These are phyloP conservation scores for Pelargonium fulgidum DNA, from an alignment of 441 rosid genomes.

Conservation along the genomic window DNA sequence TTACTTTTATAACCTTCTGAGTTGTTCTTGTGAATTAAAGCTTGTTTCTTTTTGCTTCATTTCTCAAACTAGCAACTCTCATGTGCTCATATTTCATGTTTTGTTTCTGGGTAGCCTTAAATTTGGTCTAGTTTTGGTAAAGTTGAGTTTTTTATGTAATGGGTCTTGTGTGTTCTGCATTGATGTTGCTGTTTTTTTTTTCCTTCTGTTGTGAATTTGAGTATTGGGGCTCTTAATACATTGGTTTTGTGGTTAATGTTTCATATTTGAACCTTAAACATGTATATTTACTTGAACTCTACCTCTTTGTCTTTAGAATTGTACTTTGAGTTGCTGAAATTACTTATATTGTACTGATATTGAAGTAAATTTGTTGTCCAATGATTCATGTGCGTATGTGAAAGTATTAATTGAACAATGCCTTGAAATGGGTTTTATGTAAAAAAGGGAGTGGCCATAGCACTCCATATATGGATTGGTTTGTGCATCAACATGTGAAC, in stretches of 20 bases:
- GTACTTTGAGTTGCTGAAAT: neutral
- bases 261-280: neutral
- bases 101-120: constrained; percentile 10
- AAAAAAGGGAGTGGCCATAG: neutral
- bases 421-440: neutral
- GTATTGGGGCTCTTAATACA: neutral
- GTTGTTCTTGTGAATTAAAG: neutral
- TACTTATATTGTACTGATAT: neutral
- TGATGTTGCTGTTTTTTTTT: neutral
- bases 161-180: constrained; percentile 2
- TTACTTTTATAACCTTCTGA: neutral
- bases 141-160: neutral
- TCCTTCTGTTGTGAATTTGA: neutral
- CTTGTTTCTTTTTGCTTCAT: neutral
- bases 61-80: neutral
- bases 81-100: neutral
- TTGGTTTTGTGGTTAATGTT: neutral
- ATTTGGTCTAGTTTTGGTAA: neutral
- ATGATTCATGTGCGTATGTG: neutral
- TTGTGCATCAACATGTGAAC: neutral
- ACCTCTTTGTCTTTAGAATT: too few species aligned
- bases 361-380: neutral
- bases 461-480: neutral
- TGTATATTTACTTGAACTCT: neutral
- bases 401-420: neutral